Conservation (phyloP, 768 basidiomycete genomes). For the Leccinellum luteum region DNA sequence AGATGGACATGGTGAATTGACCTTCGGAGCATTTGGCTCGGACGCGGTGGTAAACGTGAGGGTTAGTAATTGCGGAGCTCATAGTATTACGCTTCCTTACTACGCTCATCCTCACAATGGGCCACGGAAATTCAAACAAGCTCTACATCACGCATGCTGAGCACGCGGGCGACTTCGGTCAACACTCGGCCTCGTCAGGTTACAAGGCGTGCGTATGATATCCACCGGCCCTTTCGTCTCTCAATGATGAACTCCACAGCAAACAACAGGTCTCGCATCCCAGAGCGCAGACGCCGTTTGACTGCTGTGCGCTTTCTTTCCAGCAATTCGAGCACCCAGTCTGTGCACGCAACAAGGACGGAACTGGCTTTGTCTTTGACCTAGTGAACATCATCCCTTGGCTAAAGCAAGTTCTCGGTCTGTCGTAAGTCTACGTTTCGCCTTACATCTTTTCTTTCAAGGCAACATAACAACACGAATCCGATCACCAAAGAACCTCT, state of each 20-base stretch:
- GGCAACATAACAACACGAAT: conserved; percentile 79
- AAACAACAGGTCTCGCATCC: conserved; percentile 68
- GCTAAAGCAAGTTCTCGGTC: conserved; percentile 65
- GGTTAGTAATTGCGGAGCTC: not conserved
- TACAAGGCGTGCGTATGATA: conserved; percentile 55
- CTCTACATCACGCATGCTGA: conserved; percentile 89
- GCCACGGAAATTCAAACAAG: conserved; percentile 84
- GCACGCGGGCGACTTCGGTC: conserved; percentile 76
- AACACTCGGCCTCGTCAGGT: conserved; percentile 78
- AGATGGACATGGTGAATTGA: conserved; percentile 24
- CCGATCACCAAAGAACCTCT: conserved; percentile 74
- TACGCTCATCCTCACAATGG: conserved; percentile 44
- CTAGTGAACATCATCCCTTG: conserved; percentile 92
- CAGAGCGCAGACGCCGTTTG: conserved; percentile 71
- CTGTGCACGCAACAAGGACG: conserved; percentile 77
- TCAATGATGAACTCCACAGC: conserved; percentile 34
- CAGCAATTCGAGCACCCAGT: conserved; percentile 90
- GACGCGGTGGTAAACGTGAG: not conserved
- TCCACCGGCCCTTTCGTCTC: not conserved
- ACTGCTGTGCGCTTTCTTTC: conserved; percentile 89
- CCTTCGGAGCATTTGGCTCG: conserved; percentile 33
- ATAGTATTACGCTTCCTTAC: conserved; percentile 1
- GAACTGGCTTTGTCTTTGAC: conserved; percentile 82
- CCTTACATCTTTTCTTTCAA: conserved; percentile 30
- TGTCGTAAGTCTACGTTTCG: conserved; percentile 2